These are phyloP conservation scores for Petrea volubilis DNA, from an alignment of 257 asterid species.

Conservation along the genomic window DNA sequence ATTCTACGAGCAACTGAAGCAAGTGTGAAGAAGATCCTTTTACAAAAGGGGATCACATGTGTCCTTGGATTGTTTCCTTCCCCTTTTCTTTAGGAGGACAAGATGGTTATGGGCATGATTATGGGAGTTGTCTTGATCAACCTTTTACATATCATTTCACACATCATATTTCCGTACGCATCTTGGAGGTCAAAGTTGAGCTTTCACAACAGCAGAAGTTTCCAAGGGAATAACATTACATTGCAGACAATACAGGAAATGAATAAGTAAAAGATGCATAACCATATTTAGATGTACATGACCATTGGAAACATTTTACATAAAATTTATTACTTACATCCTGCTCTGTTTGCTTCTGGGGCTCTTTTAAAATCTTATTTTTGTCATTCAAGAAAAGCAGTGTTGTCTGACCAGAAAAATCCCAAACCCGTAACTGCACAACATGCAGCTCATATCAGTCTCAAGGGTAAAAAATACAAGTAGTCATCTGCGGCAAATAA, in stretches of 20 bases:
- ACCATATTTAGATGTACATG: conserved; percentile 13
- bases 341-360: conserved; percentile 70
- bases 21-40: conserved; percentile 4
- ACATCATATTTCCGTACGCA: background rate
- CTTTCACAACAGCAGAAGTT: conserved; percentile 3
- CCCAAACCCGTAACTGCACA: conserved; percentile 89
- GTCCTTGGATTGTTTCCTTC: background rate
- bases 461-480: conserved; percentile 25
- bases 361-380: conserved; percentile 63
- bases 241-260: conserved; percentile 12
- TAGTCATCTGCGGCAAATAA: background rate
- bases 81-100: background rate
- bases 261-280: conserved; percentile 17
- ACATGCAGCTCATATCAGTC: conserved; percentile 28
- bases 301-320: conserved; percentile 15
- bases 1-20: conserved; percentile 19
- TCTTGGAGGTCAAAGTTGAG: background rate
- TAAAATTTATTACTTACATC: conserved; percentile 57
- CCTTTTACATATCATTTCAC: conserved; percentile 9
- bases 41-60: conserved; percentile 2
- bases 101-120: background rate
- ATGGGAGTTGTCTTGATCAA: conserved; percentile 1
- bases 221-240: conserved; percentile 9
- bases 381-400: conserved; percentile 66
- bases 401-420: conserved; percentile 83